Conservation (phyloP, 2,329 filamentous ascomycete genomes). For the Penicillium sp. region DNA sequence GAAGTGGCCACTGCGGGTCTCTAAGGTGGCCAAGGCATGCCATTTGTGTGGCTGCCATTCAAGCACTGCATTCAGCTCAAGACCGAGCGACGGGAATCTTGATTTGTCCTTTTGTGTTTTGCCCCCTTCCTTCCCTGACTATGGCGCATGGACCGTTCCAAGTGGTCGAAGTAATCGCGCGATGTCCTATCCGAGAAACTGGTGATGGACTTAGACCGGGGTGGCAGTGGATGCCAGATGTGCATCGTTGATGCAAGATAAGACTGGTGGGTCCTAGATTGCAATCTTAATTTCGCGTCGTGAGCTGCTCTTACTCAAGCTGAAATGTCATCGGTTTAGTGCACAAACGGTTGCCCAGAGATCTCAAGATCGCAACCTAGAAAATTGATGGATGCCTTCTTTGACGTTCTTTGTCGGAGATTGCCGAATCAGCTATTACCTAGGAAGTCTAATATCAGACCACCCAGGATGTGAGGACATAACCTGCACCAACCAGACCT, state of each 20-base stretch:
- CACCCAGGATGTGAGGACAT: background rate
- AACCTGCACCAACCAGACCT: background rate
- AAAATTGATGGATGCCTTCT: background rate
- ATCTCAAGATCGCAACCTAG: background rate
- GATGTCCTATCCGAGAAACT: background rate
- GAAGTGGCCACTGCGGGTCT: slow-evolving; percentile 13
- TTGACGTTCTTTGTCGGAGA: background rate
- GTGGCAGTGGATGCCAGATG: background rate
- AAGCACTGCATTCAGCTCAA: slow-evolving; percentile 6
- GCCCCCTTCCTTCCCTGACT: background rate
- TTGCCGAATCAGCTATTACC: background rate
- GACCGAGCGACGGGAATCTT: slow-evolving; percentile 1
- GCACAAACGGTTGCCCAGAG: background rate
- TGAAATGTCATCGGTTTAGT: background rate
- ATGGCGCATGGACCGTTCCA: background rate
- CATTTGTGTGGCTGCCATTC: slow-evolving; percentile 13
- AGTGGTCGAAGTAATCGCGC: background rate
- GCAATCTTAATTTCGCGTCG: background rate
- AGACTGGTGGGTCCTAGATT: background rate
- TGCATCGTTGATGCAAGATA: slow-evolving; percentile 1
- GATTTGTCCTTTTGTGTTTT: background rate
- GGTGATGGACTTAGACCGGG: background rate
- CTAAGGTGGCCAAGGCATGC: slow-evolving; percentile 2
- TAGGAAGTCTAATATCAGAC: slow-evolving; percentile 3
- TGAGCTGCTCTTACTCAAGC: background rate